Evolutionary conservation across 2,329 filamentous ascomycete species (phyloP).

Genomic region (Sarocladium strictum): DNA sequence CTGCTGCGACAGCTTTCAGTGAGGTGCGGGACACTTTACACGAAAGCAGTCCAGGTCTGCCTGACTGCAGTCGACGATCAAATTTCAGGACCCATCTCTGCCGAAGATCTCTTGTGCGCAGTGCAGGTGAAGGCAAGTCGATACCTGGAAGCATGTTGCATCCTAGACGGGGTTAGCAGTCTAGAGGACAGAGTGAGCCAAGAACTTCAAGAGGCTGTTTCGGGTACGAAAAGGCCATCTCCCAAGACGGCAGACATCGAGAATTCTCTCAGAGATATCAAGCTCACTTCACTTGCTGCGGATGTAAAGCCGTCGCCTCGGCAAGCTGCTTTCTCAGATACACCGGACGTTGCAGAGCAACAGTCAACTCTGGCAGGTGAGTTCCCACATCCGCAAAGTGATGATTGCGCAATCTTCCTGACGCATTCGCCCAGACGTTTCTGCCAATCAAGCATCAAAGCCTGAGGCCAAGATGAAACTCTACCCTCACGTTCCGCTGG

Average conservation of each 20-base stretch:
- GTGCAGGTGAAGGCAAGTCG: constrained; percentile 51
- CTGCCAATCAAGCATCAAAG: constrained; percentile 16
- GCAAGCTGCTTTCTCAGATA: not conserved
- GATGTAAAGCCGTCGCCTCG: not conserved
- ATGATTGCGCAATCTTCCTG: not conserved
- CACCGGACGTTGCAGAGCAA: not conserved
- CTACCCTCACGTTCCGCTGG: constrained; percentile 53
- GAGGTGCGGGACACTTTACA: constrained; percentile 68
- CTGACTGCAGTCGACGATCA: constrained; percentile 65
- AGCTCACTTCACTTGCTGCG: not conserved
- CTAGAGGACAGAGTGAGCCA: constrained; percentile 47
- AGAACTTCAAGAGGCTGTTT: constrained; percentile 30
- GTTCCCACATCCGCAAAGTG: constrained; percentile 2
- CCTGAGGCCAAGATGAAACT: constrained; percentile 43
- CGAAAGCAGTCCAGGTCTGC: constrained; percentile 67
- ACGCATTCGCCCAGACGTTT: constrained; percentile 13
- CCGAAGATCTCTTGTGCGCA: constrained; percentile 45
- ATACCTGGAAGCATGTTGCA: constrained; percentile 55
- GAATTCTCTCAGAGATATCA: not conserved
- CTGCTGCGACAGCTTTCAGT: constrained; percentile 57
- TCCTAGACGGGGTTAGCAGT: constrained; percentile 52
- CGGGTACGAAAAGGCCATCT: constrained; percentile 9
- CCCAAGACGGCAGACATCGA: not conserved
- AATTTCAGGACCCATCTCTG: constrained; percentile 36
- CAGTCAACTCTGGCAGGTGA: not conserved